phyloP scores from a whole-genome alignment of 1,284 basidiomycete species.

The Tilletia horrida region DNA sequence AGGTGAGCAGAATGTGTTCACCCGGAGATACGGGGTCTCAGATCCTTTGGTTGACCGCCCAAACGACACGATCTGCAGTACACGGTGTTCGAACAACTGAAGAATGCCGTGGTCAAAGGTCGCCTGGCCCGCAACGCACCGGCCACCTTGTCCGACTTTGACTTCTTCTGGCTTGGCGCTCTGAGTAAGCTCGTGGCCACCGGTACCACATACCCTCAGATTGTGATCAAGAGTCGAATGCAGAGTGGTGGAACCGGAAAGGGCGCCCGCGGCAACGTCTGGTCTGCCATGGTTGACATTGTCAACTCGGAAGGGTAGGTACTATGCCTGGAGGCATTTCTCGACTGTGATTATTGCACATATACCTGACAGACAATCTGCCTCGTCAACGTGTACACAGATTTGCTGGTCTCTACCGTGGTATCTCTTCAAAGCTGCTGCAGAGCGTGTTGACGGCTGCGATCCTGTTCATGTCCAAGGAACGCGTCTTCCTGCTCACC shows the following conservation, averaged over 20 bases:
- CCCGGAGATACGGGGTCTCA: no score
- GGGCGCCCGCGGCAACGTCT: conserved; percentile 44
- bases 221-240: conserved; percentile 54
- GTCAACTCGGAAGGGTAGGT: conserved; percentile 42
- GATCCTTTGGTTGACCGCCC: not conserved
- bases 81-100: conserved; percentile 53
- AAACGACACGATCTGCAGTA: conserved; percentile 28
- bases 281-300: conserved; percentile 53
- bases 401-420: conserved; percentile 50
- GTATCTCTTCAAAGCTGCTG: conserved; percentile 50
- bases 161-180: conserved; percentile 54
- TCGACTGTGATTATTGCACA: not conserved
- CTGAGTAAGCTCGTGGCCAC: conserved; percentile 52
- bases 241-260: conserved; percentile 43
- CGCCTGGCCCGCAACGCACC: conserved; percentile 32
- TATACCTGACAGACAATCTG: not conserved
- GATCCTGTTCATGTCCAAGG: conserved; percentile 53
- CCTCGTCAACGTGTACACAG: not conserved
- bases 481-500: conserved; percentile 42
- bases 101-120: conserved; percentile 47
- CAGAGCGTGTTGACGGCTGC: conserved; percentile 53
- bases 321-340: not conserved
- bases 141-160: conserved; percentile 42
- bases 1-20: no score
- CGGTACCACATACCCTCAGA: conserved; percentile 53